Base-by-base conservation (phyloP, 2,329 filamentous ascomycete genomes). In the Calonectria naviculata region DNA sequence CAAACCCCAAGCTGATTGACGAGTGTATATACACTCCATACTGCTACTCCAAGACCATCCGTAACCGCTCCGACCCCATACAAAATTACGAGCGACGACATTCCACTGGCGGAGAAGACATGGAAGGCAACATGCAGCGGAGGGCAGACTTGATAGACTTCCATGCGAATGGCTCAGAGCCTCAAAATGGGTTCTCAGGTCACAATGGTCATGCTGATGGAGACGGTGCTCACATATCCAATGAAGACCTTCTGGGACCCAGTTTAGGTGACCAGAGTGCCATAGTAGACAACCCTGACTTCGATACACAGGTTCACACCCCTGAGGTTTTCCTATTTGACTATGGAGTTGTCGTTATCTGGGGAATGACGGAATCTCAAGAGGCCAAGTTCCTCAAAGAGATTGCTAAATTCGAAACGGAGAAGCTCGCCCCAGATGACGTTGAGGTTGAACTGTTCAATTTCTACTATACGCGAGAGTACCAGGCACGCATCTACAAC, bases 401-500 rank as follows among this genome's bases (percentile, higher is more conserved):
- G 78, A 93, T 99, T 72, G 91, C 94, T 68, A 98, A 97, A 80
- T 99, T 98, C 77, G 97, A 98, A 83, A 90, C 92, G 46, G 96
- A 98, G 81, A 98, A 98, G 82, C 89, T 98, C 60, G 92, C 92
- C 29, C 90, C 93, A 13, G 95, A 97, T 80, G 95, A 98, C 77
- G 92, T 98, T 34, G 96, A 99, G 85, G 94, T 95, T 56, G 97
- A 99, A 83, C 95, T 96, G 80, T 99, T 99, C 88, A 99, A 99
- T 83, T 99, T 98, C 83, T 99, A 99, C 87, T 98, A 99, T 85
- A 98, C 97, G 4, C 91, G 94, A 78, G 96, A 98, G 81, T 99
- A 99, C 82, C 97, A 99, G 84, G 95, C 97, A 26, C 93, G 97
- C 63, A 99, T 99, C 83, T 99, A 99, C 89, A 99, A 99, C 84